Conservation (phyloP, 305 asterid species). For the Fraxinus albicans region DNA sequence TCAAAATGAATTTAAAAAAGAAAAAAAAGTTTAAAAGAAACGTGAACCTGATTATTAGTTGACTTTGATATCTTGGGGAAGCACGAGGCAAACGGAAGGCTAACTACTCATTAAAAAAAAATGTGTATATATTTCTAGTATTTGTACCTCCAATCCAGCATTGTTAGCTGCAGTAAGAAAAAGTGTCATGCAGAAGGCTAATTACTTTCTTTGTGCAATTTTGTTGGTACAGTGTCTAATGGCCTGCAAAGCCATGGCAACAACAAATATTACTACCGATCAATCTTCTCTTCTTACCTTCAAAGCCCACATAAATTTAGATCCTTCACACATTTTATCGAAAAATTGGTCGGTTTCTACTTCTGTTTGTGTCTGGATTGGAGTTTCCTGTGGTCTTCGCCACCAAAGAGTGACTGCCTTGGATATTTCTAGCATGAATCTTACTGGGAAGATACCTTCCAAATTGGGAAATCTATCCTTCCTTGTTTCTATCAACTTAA, state of each 20-base stretch:
- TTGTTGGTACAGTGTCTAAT: neutral
- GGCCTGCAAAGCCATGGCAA: neutral
- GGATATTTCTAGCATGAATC: neutral
- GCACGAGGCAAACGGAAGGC: too few relatives aligned
- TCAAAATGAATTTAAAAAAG: too few relatives aligned
- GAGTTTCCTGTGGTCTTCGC: conserved; percentile 24
- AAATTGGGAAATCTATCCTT: conserved; percentile 23
- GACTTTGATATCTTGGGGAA: too few relatives aligned
- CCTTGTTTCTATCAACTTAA: neutral
- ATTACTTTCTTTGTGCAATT: neutral
- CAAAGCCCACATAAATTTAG: neutral
- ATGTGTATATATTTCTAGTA: too few relatives aligned
- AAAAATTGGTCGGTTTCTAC: conserved; percentile 24
- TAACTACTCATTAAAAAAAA: too few relatives aligned
- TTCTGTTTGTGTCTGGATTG: conserved; percentile 25
- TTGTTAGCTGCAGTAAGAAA: neutral
- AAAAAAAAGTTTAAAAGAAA: too few relatives aligned
- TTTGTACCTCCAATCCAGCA: neutral
- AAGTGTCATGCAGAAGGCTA: neutral
- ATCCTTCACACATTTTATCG: conserved; percentile 17
- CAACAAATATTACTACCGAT: neutral
- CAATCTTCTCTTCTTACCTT: neutral
- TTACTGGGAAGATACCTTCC: conserved; percentile 9
- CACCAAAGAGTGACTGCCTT: conserved; percentile 27
- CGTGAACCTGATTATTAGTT: too few relatives aligned